Evolutionary conservation across 495 filamentous ascomycete species (phyloP), one percentile per base, ranked within the genome.

Genomic region (Penicillium paradoxum): DNA sequence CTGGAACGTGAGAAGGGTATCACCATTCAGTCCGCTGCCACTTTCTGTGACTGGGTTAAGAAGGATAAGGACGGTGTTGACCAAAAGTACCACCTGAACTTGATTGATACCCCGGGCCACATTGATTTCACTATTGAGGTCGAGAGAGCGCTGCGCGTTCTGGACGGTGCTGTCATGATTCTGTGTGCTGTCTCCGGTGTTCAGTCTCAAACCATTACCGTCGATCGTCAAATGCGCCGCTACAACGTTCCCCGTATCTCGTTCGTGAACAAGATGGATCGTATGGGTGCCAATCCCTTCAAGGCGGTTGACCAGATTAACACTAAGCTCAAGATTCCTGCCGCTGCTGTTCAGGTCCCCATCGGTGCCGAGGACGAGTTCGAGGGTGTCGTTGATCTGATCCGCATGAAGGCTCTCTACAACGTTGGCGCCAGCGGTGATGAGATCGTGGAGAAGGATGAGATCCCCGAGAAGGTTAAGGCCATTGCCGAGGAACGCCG

Each of bases 111-210:
- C 1, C 95, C 95, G 10, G 95, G 95, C 22, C 95, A 99, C 74
- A 97, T 99, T 63, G 95, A 99, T 67, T 99, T 99, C 64, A 99
- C 95, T 10, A 99, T 99, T 63, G 95, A 99, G 73, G 95, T 99
- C 49, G 95, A 99, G 76, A 79, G 95, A 64, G 95, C 95, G 56
- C 76, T 99, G 73, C 80, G 95, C 68, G 95, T 99, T 54, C 78
- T 99, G 34, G 95, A 99, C 69, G 95, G 95, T 30, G 95, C 95
- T 13, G 91, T 96, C 67, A 95, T 99, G 90, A 96, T 99, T 66
- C 78, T 99, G 22, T 99, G 95, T 69, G 95, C 95, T 41, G 95
- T 97, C 27, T 93, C 88, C 50, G 95, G 95, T 65, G 95, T 99
- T 3, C 95, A 99, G 76, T 88, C 83, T 60, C 95, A 99, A 73